Percentiles rank a stretch among this genome's conserved stretches.
Conservation (phyloP, 257 asterid genomes). For the Euphrasia confusa region DNA sequence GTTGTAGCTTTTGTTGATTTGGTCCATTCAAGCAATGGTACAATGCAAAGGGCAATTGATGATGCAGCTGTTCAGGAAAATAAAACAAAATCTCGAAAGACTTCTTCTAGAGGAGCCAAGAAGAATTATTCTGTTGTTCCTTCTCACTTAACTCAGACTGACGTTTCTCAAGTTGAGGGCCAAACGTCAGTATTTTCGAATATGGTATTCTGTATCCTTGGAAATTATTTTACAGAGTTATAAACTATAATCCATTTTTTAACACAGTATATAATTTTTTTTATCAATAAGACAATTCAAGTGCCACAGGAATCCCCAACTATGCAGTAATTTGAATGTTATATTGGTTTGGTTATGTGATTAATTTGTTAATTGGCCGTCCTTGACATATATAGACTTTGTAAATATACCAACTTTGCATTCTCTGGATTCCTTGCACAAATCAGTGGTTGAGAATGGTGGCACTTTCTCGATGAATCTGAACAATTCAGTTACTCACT, state of each 20-base stretch:
- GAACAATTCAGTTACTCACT: slow-evolving; percentile 81
- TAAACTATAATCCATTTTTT: slow-evolving; percentile 5
- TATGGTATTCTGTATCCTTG: slow-evolving; percentile 84
- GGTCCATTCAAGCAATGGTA: slow-evolving; percentile 93
- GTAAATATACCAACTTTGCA: slow-evolving; percentile 66
- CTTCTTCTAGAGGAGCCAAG: slow-evolving; percentile 44
- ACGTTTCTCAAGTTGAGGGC: slow-evolving; percentile 78
- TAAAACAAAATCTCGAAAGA: slow-evolving; percentile 47
- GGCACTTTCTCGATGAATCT: slow-evolving; percentile 95
- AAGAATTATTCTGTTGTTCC: slow-evolving; percentile 73
- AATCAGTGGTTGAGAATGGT: slow-evolving; percentile 88
- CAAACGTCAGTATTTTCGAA: slow-evolving; percentile 65
- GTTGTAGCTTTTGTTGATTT: slow-evolving; percentile 81
- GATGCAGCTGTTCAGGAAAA: slow-evolving; percentile 39
- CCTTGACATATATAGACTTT: slow-evolving; percentile 79
- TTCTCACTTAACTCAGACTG: slow-evolving; percentile 80
- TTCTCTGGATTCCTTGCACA: slow-evolving; percentile 76
- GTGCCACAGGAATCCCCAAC: slow-evolving; percentile 3
- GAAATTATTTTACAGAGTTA: slow-evolving; percentile 1
- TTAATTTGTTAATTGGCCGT: slow-evolving; percentile 24
- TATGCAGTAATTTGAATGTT: slow-evolving; percentile 11
- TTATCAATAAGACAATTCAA: slow-evolving; percentile 20
- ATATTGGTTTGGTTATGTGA: slow-evolving; percentile 10
- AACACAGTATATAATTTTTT: neutral
- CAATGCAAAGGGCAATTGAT: slow-evolving; percentile 54